Evolutionary conservation across 176 grass and related monocot genomes (phyloP).

Genomic region (Oryza longistaminata): DNA sequence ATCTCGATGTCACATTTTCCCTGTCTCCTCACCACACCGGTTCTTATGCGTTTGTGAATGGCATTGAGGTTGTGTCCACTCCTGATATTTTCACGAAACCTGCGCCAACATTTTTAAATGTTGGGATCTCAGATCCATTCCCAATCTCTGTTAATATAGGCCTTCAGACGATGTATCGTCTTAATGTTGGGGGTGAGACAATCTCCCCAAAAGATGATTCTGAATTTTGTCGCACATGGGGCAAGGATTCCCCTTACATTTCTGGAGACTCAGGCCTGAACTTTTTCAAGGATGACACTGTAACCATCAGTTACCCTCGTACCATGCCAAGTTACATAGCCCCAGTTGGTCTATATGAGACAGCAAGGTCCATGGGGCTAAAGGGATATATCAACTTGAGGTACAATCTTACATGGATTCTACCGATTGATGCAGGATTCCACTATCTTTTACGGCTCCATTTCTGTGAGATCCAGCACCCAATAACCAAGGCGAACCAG

Average conservation of each 20-base stretch:
- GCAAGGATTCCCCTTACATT: conserved; percentile 37
- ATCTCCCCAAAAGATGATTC: neutral
- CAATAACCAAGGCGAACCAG: conserved; percentile 25
- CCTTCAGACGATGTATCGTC: too few species aligned
- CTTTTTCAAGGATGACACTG: neutral
- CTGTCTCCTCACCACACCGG: too few species aligned
- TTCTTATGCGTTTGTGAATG: too few species aligned
- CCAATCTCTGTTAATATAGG: too few species aligned
- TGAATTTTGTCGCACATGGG: conserved; percentile 30
- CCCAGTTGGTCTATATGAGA: conserved; percentile 24
- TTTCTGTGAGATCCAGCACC: conserved; percentile 43
- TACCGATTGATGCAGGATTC: conserved; percentile 21
- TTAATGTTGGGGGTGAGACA: too few species aligned
- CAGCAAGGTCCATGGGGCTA: conserved; percentile 36
- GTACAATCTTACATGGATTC: conserved; percentile 48
- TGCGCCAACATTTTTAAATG: too few species aligned
- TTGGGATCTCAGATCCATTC: too few species aligned
- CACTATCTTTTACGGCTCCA: conserved; percentile 35
- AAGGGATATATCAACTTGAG: conserved; percentile 10
- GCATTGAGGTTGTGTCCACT: too few species aligned
- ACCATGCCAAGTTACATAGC: neutral
- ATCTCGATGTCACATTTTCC: too few species aligned
- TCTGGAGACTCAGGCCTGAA: neutral
- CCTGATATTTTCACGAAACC: too few species aligned
- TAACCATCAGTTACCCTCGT: conserved; percentile 18